Evolutionary conservation across 768 basidiomycete species (phyloP).

Genomic region (Dioszegia hungarica): DNA sequence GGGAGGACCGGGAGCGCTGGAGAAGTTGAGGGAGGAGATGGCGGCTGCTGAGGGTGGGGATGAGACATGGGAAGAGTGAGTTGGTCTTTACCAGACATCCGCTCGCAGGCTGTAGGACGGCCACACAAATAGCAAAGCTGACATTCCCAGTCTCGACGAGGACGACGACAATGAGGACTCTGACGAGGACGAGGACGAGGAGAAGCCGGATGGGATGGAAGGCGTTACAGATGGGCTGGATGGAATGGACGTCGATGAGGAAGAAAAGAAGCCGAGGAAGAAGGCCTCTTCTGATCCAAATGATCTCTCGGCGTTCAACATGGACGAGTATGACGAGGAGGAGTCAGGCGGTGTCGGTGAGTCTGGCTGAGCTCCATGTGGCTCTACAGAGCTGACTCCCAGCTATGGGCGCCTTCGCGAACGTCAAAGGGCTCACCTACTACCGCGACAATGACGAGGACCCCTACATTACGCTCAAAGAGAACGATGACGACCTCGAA

Average conservation of each 20-base stretch:
- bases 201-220: conserved; percentile 50
- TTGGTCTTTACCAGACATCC: too few relatives aligned
- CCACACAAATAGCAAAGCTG: neutral
- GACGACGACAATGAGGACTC: conserved; percentile 3
- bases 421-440: conserved; percentile 89
- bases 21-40: conserved; percentile 74
- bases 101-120: too few relatives aligned
- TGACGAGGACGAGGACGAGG: conserved; percentile 16
- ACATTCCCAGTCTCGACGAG: conserved; percentile 8
- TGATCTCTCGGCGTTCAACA: conserved; percentile 77
- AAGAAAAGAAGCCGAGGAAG: conserved; percentile 26
- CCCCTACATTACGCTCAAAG: conserved; percentile 93
- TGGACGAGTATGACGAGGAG: conserved; percentile 90
- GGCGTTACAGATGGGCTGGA: conserved; percentile 57
- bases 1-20: conserved; percentile 82
- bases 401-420: conserved; percentile 73
- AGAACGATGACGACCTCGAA: conserved; percentile 68
- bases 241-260: conserved; percentile 54
- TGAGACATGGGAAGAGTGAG: conserved; percentile 87
- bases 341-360: conserved; percentile 50
- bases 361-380: conserved; percentile 23
- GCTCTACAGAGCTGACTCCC: neutral
- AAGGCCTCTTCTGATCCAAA: conserved; percentile 51
- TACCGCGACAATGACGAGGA: conserved; percentile 89
- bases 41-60: conserved; percentile 66